Evolutionary conservation across 768 basidiomycete genomes (phyloP).

Genomic region (Brasilioporus rufonigricans): DNA sequence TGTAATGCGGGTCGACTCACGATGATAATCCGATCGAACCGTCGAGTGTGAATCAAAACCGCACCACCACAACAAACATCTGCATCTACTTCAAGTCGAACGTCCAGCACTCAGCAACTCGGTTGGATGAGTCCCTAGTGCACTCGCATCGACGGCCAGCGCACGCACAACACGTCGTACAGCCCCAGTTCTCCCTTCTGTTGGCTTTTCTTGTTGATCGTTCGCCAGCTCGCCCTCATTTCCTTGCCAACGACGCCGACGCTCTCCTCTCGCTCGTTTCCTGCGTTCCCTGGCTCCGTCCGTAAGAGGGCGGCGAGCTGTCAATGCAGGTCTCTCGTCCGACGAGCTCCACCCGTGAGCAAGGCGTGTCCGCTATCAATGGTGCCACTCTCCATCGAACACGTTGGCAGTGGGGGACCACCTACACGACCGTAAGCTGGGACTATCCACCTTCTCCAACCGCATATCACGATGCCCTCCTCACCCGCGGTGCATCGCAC

Average conservation of each 20-base stretch:
- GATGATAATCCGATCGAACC: constrained; percentile 7
- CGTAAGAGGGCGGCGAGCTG: constrained; percentile 7
- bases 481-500: constrained; percentile 26
- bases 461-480: constrained; percentile 18
- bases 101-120: not conserved
- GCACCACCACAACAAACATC: not conserved
- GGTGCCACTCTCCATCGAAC: constrained; percentile 2
- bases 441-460: constrained; percentile 19
- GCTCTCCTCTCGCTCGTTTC: not conserved
- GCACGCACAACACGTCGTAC: not conserved
- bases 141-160: not conserved
- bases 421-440: constrained; percentile 19
- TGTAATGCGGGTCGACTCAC: not conserved
- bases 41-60: not conserved
- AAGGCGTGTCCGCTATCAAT: not conserved
- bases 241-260: not conserved
- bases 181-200: not conserved
- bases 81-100: not conserved
- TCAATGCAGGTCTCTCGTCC: constrained; percentile 10
- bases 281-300: too few relatives aligned
- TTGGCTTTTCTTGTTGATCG: not conserved
- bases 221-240: not conserved
- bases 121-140: not conserved
- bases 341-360: constrained; percentile 10
- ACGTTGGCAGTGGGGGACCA: constrained; percentile 10